phyloP scores from a whole-genome alignment of 805 yeast species.

The Kluyveromyces aestuarii region DNA sequence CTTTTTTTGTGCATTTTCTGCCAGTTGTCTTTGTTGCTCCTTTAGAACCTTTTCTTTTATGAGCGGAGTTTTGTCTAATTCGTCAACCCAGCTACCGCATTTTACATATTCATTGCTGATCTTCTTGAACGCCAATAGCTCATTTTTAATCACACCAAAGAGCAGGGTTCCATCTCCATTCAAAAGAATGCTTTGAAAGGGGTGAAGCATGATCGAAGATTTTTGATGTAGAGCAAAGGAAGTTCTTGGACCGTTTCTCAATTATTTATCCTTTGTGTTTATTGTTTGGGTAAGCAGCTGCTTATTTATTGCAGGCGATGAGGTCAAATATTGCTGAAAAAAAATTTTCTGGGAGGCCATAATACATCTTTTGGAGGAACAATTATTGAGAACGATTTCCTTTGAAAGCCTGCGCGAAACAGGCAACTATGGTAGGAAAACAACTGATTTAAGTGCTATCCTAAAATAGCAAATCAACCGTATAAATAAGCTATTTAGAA shows the following conservation, averaged over 20 bases:
- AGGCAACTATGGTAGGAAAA: neutral
- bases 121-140: slow-evolving; percentile 42
- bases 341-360: neutral
- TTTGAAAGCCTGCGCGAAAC: neutral
- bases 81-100: slow-evolving; percentile 54
- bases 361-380: neutral
- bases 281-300: neutral
- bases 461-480: neutral
- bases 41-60: slow-evolving; percentile 41
- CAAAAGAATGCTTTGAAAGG: slow-evolving; percentile 51
- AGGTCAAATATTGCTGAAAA: neutral
- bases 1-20: slow-evolving; percentile 27
- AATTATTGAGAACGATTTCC: neutral
- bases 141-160: slow-evolving; percentile 50
- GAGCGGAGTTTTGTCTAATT: slow-evolving; percentile 37
- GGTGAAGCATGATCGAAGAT: slow-evolving; percentile 46
- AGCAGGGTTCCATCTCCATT: slow-evolving; percentile 38
- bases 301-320: neutral
- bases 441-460: neutral
- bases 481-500: neutral
- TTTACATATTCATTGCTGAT: slow-evolving; percentile 23
- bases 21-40: slow-evolving; percentile 27
- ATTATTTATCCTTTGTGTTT: too few species aligned
- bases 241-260: too few species aligned
- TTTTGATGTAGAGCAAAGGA: too few species aligned